Base-by-base conservation (phyloP, 2,329 filamentous ascomycete genomes). In the Sordariomycetes sp. region DNA sequence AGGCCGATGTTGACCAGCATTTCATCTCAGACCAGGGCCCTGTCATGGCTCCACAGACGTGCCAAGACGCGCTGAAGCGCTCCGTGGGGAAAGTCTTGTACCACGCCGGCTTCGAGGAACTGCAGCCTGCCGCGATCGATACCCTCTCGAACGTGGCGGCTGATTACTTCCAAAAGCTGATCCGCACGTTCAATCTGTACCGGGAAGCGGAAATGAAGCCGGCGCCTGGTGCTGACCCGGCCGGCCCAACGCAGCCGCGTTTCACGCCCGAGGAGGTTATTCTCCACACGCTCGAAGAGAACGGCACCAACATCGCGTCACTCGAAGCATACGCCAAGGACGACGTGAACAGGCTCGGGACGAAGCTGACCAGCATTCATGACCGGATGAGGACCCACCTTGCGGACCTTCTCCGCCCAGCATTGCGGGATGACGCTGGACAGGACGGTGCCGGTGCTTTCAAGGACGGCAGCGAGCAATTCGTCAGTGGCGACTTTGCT, bases 381-480 rank as follows among this genome's bases (percentile, higher is more conserved):
- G 94, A 99, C 64, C 88, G 94, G 54, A 95, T 99, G 87, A 96
- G 93, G 72, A 79, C 85, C 35, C 90, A 99, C 72, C 82, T 97
- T 58, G 85, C 91, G n/a, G 94, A 99, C 67, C 82, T 99, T 25
- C 78, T 99, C 60, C 90, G 94, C 25, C 94, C 94, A 54, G 94
- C 93, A 32, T 80, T 99, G 57, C 82, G 85, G 55, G 66, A 69
- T 48, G 89, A 96, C 65, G 85, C 82, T 52, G 88, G 88, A 40
- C 82, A 83, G 35, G 94, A 97, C 68, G 94, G 92, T 40, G 91
- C 87, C 4, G 89, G 88, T 59, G 89, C 91, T 7, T 99, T 99
- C 78, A 90, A 95, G 62, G 94, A 99, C 66, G 93, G 92, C 63
- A 96, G 91, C 71, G 94, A 99, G 63, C 94, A 97, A 69, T 99